Base-by-base conservation (phyloP, 495 filamentous ascomycete genomes). In the Paragyromitra xinjiangensis region DNA sequence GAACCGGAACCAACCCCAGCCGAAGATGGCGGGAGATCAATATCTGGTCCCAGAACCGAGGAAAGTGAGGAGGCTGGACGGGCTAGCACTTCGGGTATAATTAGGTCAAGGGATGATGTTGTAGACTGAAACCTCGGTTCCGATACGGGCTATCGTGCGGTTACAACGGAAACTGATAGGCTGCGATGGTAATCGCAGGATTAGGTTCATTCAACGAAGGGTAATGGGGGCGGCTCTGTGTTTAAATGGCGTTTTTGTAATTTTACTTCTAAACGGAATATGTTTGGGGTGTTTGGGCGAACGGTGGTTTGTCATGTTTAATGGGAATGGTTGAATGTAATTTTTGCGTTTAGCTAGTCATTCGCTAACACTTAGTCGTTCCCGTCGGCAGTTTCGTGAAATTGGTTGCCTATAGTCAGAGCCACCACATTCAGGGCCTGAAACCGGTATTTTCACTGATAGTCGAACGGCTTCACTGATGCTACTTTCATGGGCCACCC, bases 201-300 rank as follows among this genome's bases (percentile, higher is more conserved):
- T 16, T n/a, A 24, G 29, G 56, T n/a, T 39, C 56, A 39, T 14
- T 14, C 29, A n/a, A 61, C 14, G 22, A 26, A 42, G 42, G 6
- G 48, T 6, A 51, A n/a, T n/a, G 48, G 48, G 26, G 14, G 11
- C 26, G 26, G 50, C 55, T 55, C 44, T 42, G 26, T 37, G 39
- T 68, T 42, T 48, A 53, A 53, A 67, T 37, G 64, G 64, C 64
- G 64, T 68, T 55, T n/a, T 22, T 56, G 45, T 37, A 51, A 37
- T 58, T 59, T 63, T 24, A 50, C 22, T n/a, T 51, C 19, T 24
- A 26, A 5, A 40, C 61, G 29, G 58, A 51, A 34, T 62, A 26
- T 22, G 39, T 3, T 37, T 59, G 19, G 11, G 19, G 53, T 34
- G 9, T 26, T 39, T 48, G 56, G 29, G 39, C 56, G 24, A 53